Evolutionary conservation across 2,329 filamentous ascomycete species (phyloP).

Genomic region (Bertia moriformis): DNA sequence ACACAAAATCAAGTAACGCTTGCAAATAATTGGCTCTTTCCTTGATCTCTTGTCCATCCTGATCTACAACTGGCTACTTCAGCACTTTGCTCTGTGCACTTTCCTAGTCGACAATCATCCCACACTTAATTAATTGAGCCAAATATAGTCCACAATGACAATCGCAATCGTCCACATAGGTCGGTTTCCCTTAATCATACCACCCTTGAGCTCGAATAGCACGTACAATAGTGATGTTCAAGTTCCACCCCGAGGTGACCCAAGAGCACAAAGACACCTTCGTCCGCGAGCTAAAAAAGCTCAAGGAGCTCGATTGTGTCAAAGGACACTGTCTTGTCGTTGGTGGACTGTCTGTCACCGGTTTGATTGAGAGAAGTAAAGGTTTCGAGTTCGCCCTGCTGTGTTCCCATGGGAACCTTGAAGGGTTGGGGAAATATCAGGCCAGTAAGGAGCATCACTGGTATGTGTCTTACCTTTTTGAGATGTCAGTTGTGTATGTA

Average conservation of each 20-base stretch:
- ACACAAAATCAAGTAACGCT: too few species aligned
- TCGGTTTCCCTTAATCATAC: not conserved
- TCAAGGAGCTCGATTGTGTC: constrained; percentile 31
- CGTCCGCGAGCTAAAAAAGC: constrained; percentile 26
- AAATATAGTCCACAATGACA: not conserved
- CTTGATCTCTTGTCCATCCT: too few species aligned
- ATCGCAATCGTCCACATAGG: not conserved
- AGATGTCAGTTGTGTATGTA: too few species aligned
- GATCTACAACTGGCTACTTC: too few species aligned
- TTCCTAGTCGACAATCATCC: too few species aligned
- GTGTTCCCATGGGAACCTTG: constrained; percentile 30
- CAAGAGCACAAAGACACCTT: constrained; percentile 27
- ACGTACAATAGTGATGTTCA: constrained; percentile 30
- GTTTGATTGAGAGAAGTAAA: constrained; percentile 34
- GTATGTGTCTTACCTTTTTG: too few species aligned
- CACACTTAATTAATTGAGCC: too few species aligned
- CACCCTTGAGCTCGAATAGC: not conserved
- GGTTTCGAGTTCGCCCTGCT: constrained; percentile 33
- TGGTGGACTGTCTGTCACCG: constrained; percentile 34
- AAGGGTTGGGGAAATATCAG: constrained; percentile 33
- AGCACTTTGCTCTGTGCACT: too few species aligned
- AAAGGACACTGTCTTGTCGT: constrained; percentile 30
- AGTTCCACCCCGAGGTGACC: constrained; percentile 25
- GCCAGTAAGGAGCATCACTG: constrained; percentile 33
- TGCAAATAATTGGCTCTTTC: too few species aligned